phyloP scores from a whole-genome alignment of 2,329 filamentous ascomycete genomes.

The Colletotrichum zoysiae region DNA sequence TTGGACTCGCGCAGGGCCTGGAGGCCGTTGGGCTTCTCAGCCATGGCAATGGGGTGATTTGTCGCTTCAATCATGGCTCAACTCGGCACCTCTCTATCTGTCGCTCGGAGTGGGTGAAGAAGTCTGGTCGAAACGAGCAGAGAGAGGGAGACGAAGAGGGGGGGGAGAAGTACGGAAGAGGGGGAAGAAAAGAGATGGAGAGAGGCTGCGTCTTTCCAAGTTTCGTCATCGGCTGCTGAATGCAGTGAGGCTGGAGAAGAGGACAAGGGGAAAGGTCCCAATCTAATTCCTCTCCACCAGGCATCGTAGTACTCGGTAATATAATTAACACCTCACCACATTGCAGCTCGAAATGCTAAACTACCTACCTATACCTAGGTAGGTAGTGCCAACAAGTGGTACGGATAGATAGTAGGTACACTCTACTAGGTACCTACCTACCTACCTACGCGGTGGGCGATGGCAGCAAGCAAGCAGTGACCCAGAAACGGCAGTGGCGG shows the following conservation, averaged over 20 bases:
- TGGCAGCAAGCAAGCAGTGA: background rate
- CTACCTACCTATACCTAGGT: no score
- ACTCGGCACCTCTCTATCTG: conserved; percentile 6
- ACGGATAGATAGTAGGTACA: background rate
- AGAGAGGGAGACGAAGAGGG: conserved; percentile 10
- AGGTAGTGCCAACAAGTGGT: background rate
- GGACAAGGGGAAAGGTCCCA: conserved; percentile 16
- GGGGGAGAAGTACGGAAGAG: conserved; percentile 14
- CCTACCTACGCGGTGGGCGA: conserved; percentile 6
- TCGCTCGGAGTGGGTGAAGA: conserved; percentile 11
- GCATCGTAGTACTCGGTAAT: conserved; percentile 9
- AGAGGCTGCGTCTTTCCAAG: conserved; percentile 21
- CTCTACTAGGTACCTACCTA: no score
- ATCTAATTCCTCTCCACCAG: conserved; percentile 35
- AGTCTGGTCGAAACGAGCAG: conserved; percentile 1
- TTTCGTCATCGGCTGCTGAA: conserved; percentile 37
- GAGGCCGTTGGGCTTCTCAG: conserved; percentile 55
- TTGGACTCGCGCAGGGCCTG: conserved; percentile 62
- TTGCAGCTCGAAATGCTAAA: conserved; percentile 14
- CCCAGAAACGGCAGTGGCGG: conserved; percentile 34
- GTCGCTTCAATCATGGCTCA: conserved; percentile 41
- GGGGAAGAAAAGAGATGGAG: conserved; percentile 21
- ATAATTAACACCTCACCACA: conserved; percentile 35
- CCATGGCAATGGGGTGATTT: conserved; percentile 36
- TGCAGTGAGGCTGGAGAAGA: conserved; percentile 3